A percentile compares a stretch with the other conserved stretches of the same genome.
Evolutionary conservation across 2,329 filamentous ascomycete species (phyloP).

Genomic region (Fusarium newnesense): DNA sequence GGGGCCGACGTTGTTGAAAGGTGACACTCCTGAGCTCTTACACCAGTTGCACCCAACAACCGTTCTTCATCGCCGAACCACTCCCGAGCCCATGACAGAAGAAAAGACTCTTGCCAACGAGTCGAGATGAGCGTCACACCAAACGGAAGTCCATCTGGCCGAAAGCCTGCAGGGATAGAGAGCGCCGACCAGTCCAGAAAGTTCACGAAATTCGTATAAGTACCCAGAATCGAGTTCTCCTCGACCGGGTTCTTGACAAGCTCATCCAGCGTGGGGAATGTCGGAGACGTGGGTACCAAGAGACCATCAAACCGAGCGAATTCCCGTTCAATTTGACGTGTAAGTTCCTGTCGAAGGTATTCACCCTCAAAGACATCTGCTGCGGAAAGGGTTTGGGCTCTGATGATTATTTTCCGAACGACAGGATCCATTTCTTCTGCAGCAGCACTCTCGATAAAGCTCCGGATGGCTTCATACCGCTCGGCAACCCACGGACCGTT

Average conservation of each 20-base stretch:
- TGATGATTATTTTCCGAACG: constrained; percentile 51
- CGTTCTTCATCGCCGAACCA: constrained; percentile 41
- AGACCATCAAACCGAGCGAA: constrained; percentile 59
- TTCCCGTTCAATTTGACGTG: constrained; percentile 52
- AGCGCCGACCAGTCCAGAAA: constrained; percentile 67
- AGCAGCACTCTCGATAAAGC: constrained; percentile 53
- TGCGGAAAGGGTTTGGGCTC: constrained; percentile 54
- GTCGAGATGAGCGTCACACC: constrained; percentile 52
- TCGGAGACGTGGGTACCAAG: constrained; percentile 67
- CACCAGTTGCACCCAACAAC: constrained; percentile 45
- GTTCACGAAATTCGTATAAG: constrained; percentile 70
- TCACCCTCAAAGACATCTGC: constrained; percentile 57
- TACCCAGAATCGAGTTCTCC: constrained; percentile 64
- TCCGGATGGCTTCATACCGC: constrained; percentile 62
- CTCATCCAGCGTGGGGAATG: constrained; percentile 61
- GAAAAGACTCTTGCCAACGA: constrained; percentile 49
- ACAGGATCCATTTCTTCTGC: constrained; percentile 49
- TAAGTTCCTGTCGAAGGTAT: constrained; percentile 52
- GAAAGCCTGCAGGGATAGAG: constrained; percentile 61
- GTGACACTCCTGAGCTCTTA: constrained; percentile 11
- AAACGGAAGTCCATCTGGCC: constrained; percentile 50
- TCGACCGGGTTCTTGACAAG: constrained; percentile 62
- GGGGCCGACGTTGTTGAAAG: not conserved
- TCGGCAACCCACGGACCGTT: constrained; percentile 68
- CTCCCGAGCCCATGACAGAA: constrained; percentile 44